Evolutionary conservation across 257 asterid genomes (phyloP).

Genomic region (Nicotiana paniculata): DNA sequence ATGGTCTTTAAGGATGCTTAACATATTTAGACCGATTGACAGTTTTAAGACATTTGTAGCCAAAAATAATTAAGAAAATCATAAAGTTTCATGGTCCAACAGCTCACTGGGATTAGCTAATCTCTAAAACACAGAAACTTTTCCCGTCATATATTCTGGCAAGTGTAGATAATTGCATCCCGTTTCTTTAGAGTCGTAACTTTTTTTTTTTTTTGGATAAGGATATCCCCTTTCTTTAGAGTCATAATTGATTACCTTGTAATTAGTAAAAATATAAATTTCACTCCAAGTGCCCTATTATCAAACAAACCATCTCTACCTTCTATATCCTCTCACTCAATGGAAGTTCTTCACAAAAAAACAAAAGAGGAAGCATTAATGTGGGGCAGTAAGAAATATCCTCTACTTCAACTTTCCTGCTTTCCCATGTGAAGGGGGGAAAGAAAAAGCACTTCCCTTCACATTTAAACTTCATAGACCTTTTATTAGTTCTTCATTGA

Average conservation of each 20-base stretch:
- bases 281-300: neutral
- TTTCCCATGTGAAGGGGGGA: neutral
- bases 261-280: neutral
- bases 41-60: neutral
- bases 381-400: neutral
- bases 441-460: neutral
- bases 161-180: neutral
- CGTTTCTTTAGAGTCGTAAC: neutral
- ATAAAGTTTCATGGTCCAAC: neutral
- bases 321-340: neutral
- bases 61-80: neutral
- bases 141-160: neutral
- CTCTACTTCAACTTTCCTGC: neutral
- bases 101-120: neutral
- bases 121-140: neutral
- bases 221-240: neutral
- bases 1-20: neutral
- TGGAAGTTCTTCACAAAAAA: neutral
- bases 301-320: neutral
- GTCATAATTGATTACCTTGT: neutral
- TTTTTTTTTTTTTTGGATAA: too few relatives aligned
- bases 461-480: neutral
- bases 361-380: neutral
- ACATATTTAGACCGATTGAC: neutral
- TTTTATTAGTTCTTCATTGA: neutral